Conservation (phyloP, 1,284 basidiomycete genomes). For the Gymnopus androsaceus region DNA sequence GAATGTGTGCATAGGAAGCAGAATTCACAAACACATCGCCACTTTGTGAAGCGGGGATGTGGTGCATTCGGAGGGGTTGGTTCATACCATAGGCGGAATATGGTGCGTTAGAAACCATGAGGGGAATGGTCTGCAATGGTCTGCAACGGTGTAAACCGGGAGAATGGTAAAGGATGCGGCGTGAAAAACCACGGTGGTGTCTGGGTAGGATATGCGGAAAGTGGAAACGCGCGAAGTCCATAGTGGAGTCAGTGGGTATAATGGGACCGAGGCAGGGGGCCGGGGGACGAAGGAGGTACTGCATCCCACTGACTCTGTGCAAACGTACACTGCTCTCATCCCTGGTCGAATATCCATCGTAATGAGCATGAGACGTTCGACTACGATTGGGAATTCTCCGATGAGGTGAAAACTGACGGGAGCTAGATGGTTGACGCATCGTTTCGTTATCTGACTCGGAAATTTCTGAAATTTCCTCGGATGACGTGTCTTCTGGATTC, state of each 20-base stretch:
- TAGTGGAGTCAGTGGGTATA: not conserved
- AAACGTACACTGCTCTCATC: too few relatives aligned
- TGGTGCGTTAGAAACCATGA: not conserved
- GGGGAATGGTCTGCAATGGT: not conserved
- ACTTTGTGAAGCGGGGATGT: not conserved
- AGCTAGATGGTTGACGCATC: too few relatives aligned
- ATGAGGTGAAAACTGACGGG: too few relatives aligned
- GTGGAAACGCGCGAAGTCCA: not conserved
- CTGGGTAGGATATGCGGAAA: not conserved
- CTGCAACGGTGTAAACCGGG: not conserved
- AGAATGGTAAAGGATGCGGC: constrained; percentile 1
- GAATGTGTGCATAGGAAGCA: not conserved
- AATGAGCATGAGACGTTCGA: too few relatives aligned
- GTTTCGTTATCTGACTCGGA: too few relatives aligned
- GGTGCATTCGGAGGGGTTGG: not conserved
- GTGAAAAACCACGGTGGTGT: not conserved
- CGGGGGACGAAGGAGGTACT: too few relatives aligned
- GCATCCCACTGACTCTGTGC: too few relatives aligned
- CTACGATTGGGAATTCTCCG: too few relatives aligned
- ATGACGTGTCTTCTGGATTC: too few relatives aligned
- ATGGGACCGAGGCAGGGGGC: not conserved
- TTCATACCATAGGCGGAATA: not conserved
- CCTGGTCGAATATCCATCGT: too few relatives aligned
- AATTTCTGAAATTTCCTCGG: too few relatives aligned
- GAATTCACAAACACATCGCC: not conserved